Conservation (phyloP, 164 flowering plant species). For the Tinospora cordifolia region DNA sequence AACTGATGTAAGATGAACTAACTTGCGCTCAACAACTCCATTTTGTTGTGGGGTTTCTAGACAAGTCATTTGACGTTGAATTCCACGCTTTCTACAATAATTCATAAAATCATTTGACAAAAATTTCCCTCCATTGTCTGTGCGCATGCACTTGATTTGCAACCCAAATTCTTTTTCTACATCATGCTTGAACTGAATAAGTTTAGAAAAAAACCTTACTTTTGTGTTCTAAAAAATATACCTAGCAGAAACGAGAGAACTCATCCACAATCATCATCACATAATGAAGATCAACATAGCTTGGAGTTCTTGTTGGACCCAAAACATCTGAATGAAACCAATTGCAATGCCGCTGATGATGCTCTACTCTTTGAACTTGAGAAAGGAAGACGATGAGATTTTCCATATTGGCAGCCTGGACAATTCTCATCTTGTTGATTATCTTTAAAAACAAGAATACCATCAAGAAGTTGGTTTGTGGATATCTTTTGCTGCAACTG, state of each 20-base stretch:
- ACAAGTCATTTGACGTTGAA: constrained; percentile 8
- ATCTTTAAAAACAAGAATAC: constrained; percentile 7
- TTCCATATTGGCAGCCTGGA: constrained; percentile 19
- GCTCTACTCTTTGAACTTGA: constrained; percentile 7
- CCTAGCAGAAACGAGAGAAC: constrained; percentile 15
- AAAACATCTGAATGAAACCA: constrained; percentile 19
- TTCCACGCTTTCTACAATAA: not conserved
- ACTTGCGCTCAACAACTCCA: constrained; percentile 18
- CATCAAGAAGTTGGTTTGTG: constrained; percentile 15
- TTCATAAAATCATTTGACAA: constrained; percentile 2
- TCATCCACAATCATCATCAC: constrained; percentile 21
- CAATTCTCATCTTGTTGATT: constrained; percentile 14
- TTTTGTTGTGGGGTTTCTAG: constrained; percentile 4
- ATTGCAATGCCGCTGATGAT: constrained; percentile 2
- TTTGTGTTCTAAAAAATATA: constrained; percentile 11
- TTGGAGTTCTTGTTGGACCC: constrained; percentile 21
- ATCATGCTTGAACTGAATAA: not conserved
- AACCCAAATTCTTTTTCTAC: too few relatives aligned
- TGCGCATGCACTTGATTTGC: constrained; percentile 13
- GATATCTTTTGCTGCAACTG: constrained; percentile 18
- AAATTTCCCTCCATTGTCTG: constrained; percentile 14
- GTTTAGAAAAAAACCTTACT: not conserved
- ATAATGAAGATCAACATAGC: constrained; percentile 5
- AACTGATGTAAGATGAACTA: constrained; percentile 13
- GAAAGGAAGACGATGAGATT: constrained; percentile 23